Percentiles rank a stretch among this genome's conserved stretches.
These are phyloP conservation scores for Auriscalpium microsporum DNA, from an alignment of 768 basidiomycete species.

Conservation along the genomic window DNA sequence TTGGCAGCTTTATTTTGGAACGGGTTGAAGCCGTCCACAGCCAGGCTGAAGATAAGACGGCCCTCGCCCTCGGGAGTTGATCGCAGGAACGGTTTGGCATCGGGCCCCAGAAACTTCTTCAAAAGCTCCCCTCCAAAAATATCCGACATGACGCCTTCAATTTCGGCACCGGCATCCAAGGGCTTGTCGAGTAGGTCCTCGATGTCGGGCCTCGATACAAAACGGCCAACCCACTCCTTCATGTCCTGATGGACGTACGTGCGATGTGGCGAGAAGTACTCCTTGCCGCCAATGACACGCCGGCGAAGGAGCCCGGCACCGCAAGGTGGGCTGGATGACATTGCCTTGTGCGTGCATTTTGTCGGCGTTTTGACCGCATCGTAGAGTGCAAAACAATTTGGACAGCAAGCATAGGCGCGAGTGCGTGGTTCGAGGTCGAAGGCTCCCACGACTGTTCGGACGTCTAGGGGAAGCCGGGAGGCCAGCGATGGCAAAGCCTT, in stretches of 20 bases:
- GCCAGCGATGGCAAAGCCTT: too few relatives aligned
- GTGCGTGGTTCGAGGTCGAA: neutral
- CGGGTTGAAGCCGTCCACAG: slow-evolving; percentile 3
- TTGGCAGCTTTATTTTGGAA: neutral
- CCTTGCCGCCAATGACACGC: neutral
- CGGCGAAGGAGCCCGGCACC: neutral
- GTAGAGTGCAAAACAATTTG: neutral
- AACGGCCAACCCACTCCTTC: neutral
- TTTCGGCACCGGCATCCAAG: neutral
- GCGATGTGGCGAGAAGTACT: neutral
- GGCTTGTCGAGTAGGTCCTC: neutral
- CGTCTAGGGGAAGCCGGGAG: neutral
- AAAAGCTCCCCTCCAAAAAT: neutral
- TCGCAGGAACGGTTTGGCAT: neutral
- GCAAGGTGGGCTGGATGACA: too few relatives aligned
- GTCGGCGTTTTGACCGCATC: neutral
- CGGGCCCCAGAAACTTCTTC: neutral
- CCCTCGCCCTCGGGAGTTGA: neutral
- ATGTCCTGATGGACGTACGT: neutral
- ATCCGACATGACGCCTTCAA: neutral
- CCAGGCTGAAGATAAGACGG: slow-evolving; percentile 23
- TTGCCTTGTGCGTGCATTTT: too few relatives aligned
- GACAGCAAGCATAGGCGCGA: neutral
- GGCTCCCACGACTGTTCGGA: neutral
- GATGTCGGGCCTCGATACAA: neutral